Evolutionary conservation across 2,329 filamentous ascomycete genomes (phyloP), one percentile per base, ranked within the genome.

Genomic region (Zymoseptoria crescenta): DNA sequence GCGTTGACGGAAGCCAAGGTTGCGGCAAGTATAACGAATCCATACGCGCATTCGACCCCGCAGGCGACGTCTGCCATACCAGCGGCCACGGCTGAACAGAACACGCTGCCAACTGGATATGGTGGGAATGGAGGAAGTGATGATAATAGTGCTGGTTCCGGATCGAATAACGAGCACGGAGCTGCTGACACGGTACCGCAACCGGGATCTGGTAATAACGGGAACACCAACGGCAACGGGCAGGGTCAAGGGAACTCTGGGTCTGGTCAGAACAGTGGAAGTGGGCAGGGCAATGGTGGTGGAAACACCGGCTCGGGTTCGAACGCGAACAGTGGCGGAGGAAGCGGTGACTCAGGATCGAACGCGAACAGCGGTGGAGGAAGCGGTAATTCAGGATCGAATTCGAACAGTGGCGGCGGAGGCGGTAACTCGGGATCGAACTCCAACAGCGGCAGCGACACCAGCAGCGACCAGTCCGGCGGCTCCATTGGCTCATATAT

Each of bases 1-100:
- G 65, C 65, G 1, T 52, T 69, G 52, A 62, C 62, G n/a, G 55
- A 64, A 49, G 56, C n/a, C 3, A 57, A 58, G 16, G 62, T 56
- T 20, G 66, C 60, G 8, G 35, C 13, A 7, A 16, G 13, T 1
- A 45, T 45, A 7, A 45, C 35, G 1, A 45, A 45, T 45, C 35
- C 35, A 45, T 45, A 16, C 35, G 16, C 7, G 16, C 35, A 45
- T 16, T 45, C 35, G 35, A 45, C 35, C 2, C 35, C 35, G 13
- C 35, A 45, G n/a, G 7, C 35, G 35, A 45, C 35, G 4, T 45
- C 35, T 16, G 35, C 35, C 10, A 45, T 7, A 16, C 35, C 35
- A 4, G 35, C 35, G 4, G 13, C 64, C 2, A 67, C 66, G 19
- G 62, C 65, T 16, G 8, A 61, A 2, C 49, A 57, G 20, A 58